These are phyloP conservation scores for Pythium diclinum DNA, from an alignment of 352 stramenopile genomes.

Conservation along the genomic window DNA sequence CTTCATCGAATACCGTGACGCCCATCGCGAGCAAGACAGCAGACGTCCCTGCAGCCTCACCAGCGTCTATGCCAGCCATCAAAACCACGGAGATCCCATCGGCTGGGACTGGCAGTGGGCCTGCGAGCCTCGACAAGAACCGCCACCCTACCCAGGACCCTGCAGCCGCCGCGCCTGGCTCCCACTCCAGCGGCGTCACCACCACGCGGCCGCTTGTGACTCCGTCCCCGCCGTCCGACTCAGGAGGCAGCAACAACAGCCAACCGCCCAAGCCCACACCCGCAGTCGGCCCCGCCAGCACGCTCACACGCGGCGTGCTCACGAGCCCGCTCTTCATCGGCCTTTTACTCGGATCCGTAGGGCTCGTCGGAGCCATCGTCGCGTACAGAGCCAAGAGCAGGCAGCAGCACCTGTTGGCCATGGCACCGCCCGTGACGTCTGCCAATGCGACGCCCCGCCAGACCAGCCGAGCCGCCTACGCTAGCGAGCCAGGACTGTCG, in stretches of 20 bases:
- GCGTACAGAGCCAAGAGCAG: slow-evolving; percentile 27
- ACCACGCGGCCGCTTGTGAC: not conserved
- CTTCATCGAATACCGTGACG: not conserved
- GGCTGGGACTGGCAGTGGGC: not conserved
- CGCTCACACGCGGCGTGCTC: slow-evolving; percentile 19
- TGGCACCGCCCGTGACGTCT: slow-evolving; percentile 9
- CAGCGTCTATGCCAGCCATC: not conserved
- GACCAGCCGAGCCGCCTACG: slow-evolving; percentile 13
- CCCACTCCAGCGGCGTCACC: not conserved
- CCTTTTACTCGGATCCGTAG: slow-evolving; percentile 34
- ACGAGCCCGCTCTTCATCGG: slow-evolving; percentile 44
- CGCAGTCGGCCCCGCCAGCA: not conserved
- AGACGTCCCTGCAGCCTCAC: not conserved
- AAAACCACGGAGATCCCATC: not conserved
- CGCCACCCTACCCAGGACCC: not conserved
- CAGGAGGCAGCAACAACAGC: not conserved
- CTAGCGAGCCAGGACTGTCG: not conserved
- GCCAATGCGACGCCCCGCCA: not conserved
- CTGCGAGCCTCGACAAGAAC: not conserved
- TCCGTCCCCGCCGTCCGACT: not conserved
- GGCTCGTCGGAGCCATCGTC: slow-evolving; percentile 28
- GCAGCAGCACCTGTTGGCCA: slow-evolving; percentile 14
- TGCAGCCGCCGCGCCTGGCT: not conserved
- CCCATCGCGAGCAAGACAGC: not conserved
- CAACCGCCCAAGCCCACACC: slow-evolving; percentile 1